A percentile compares a stretch with the other conserved stretches of the same genome.
These are phyloP conservation scores for Ichthyophthirius multifiliis DNA, from an alignment of 169 alveolate genomes.

Conservation along the genomic window DNA sequence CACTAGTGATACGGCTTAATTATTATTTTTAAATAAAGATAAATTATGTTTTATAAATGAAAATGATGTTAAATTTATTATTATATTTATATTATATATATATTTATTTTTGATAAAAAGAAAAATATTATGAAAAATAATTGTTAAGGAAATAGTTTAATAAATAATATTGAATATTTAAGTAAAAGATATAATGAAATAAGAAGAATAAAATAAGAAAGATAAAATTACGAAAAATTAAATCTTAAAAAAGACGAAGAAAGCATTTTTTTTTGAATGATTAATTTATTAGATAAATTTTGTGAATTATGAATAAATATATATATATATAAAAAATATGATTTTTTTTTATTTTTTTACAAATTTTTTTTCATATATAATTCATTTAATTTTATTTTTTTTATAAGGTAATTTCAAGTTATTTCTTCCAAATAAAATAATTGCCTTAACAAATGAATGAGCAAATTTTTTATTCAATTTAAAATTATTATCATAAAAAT, in stretches of 20 bases:
- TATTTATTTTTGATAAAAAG: not conserved
- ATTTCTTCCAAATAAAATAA: not conserved
- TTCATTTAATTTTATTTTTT: not conserved
- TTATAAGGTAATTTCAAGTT: not conserved
- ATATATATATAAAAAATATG: too few relatives aligned
- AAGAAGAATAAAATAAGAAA: not conserved
- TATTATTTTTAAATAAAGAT: not conserved
- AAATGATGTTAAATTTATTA: not conserved
- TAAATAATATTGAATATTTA: not conserved
- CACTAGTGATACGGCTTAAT: not conserved
- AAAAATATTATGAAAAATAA: not conserved
- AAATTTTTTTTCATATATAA: too few relatives aligned
- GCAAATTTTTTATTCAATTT: not conserved
- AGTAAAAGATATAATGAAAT: not conserved
- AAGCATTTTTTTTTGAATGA: too few relatives aligned
- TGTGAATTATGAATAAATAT: too few relatives aligned
- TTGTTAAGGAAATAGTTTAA: not conserved
- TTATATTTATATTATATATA: not conserved
- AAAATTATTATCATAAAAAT: conserved; percentile 2
- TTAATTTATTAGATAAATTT: too few relatives aligned
- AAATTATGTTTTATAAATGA: not conserved
- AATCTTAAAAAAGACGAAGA: not conserved
- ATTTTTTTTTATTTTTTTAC: too few relatives aligned
- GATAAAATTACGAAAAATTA: not conserved
- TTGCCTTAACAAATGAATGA: not conserved